These are phyloP conservation scores for Chaetomium fimeti DNA, from an alignment of 495 filamentous ascomycete species.

Conservation along the genomic window DNA sequence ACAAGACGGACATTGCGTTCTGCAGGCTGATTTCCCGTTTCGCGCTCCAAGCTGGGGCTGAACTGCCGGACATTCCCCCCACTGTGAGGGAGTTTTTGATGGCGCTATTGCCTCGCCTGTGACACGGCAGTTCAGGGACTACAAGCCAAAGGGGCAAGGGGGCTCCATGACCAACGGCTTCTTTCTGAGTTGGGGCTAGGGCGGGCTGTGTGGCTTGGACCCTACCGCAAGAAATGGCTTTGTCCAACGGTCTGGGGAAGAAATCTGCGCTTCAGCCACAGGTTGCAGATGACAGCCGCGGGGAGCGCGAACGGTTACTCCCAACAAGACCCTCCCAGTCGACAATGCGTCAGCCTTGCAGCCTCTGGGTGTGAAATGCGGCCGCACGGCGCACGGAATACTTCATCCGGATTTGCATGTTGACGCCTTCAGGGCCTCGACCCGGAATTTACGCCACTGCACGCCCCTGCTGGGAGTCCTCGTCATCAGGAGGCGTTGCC, in stretches of 20 bases:
- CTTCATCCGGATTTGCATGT: neutral
- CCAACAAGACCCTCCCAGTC: neutral
- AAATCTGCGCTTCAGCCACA: neutral
- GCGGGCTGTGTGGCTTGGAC: too few species aligned
- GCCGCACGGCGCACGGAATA: neutral
- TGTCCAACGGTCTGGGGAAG: neutral
- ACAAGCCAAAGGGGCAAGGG: too few species aligned
- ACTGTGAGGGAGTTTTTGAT: neutral
- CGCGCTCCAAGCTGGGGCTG: neutral
- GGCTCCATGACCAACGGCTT: neutral
- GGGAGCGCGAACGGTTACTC: neutral
- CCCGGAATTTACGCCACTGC: neutral
- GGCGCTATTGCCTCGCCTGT: neutral
- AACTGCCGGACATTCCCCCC: neutral
- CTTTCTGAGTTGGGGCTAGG: too few species aligned
- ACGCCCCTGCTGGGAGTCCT: neutral
- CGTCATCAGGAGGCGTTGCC: neutral
- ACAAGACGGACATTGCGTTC: neutral
- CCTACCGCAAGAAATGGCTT: too few species aligned
- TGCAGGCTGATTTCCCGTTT: neutral
- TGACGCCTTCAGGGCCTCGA: neutral
- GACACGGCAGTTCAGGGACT: neutral
- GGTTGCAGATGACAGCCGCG: neutral
- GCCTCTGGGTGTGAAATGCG: neutral
- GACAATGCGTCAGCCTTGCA: conserved; percentile 3